These are phyloP conservation scores for Xanthoconium separans DNA, from an alignment of 1,284 basidiomycete species.

Conservation along the genomic window DNA sequence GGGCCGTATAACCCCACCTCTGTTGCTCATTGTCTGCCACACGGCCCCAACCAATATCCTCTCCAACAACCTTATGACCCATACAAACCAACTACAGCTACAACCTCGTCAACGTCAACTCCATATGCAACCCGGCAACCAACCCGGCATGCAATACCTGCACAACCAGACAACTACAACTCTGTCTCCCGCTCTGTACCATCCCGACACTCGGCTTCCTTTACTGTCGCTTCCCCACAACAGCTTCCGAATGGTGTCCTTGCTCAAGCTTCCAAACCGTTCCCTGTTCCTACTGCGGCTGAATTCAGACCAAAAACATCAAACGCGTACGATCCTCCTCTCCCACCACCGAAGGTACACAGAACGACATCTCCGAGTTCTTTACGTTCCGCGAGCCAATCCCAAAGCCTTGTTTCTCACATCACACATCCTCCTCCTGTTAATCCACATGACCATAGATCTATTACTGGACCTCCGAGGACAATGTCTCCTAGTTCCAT, in stretches of 20 bases:
- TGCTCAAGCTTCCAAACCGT: constrained; percentile 33
- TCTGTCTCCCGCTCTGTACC: constrained; percentile 19
- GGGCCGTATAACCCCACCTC: constrained; percentile 22
- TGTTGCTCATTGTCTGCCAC: constrained; percentile 13
- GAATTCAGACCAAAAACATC: constrained; percentile 58
- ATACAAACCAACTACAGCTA: constrained; percentile 33
- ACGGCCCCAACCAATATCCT: constrained; percentile 15
- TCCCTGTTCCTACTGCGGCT: constrained; percentile 36
- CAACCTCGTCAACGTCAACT: constrained; percentile 9
- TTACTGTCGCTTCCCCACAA: constrained; percentile 12
- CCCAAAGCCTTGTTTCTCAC: constrained; percentile 15
- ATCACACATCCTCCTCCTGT: constrained; percentile 11
- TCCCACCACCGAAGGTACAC: constrained; percentile 52
- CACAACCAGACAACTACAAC: constrained; percentile 17
- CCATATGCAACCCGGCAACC: constrained; percentile 15
- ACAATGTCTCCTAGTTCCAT: constrained; percentile 37
- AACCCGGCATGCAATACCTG: constrained; percentile 17
- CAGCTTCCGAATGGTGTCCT: constrained; percentile 16
- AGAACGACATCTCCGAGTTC: constrained; percentile 28
- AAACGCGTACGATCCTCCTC: constrained; percentile 80
- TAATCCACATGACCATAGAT: constrained; percentile 20
- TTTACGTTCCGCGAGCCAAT: constrained; percentile 20
- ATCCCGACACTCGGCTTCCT: constrained; percentile 24
- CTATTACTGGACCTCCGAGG: constrained; percentile 23
- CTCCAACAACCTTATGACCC: constrained; percentile 26